A percentile compares a stretch with the other conserved stretches of the same genome.
phyloP scores from a whole-genome alignment of 495 filamentous ascomycete species.

The Lophiotrema nucula region DNA sequence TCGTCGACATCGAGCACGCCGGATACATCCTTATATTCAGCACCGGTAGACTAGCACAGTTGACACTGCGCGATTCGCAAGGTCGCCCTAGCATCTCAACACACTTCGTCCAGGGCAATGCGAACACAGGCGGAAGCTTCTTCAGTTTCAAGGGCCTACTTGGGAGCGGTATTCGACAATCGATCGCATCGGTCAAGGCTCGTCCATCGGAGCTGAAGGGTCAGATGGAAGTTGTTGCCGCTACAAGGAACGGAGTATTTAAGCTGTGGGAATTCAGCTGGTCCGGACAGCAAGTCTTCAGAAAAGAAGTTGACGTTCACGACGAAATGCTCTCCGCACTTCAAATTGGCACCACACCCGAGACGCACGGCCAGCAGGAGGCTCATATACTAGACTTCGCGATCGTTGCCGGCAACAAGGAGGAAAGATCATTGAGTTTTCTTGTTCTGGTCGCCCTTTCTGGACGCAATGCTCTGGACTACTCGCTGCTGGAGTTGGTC shows the following conservation, averaged over 20 bases:
- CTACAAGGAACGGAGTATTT: constrained; percentile 68
- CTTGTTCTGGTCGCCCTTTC: constrained; percentile 33
- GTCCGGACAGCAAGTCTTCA: constrained; percentile 64
- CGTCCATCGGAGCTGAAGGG: constrained; percentile 68
- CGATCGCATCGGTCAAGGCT: constrained; percentile 73
- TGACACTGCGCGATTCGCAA: constrained; percentile 79
- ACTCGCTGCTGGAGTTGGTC: constrained; percentile 45
- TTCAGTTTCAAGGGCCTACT: constrained; percentile 54
- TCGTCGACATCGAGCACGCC: constrained; percentile 79
- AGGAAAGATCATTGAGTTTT: constrained; percentile 18
- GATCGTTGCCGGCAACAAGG: constrained; percentile 34
- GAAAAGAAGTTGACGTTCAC: constrained; percentile 52
- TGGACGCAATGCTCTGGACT: constrained; percentile 22
- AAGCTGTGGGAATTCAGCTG: constrained; percentile 86
- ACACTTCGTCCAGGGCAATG: constrained; percentile 65
- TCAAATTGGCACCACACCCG: constrained; percentile 12
- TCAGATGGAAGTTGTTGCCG: constrained; percentile 78
- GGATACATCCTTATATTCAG: constrained; percentile 83
- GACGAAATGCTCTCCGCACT: constrained; percentile 41
- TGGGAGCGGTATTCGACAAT: constrained; percentile 62
- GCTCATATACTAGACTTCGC: constrained; percentile 51
- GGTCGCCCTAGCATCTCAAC: constrained; percentile 76
- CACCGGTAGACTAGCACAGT: constrained; percentile 77
- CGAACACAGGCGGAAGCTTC: constrained; percentile 58
- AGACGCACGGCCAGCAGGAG: constrained; percentile 24